Percentiles rank a stretch among this genome's conserved stretches.
These are phyloP conservation scores for Clonostachys chloroleuca DNA, from an alignment of 2,329 filamentous ascomycete genomes.

Conservation along the genomic window DNA sequence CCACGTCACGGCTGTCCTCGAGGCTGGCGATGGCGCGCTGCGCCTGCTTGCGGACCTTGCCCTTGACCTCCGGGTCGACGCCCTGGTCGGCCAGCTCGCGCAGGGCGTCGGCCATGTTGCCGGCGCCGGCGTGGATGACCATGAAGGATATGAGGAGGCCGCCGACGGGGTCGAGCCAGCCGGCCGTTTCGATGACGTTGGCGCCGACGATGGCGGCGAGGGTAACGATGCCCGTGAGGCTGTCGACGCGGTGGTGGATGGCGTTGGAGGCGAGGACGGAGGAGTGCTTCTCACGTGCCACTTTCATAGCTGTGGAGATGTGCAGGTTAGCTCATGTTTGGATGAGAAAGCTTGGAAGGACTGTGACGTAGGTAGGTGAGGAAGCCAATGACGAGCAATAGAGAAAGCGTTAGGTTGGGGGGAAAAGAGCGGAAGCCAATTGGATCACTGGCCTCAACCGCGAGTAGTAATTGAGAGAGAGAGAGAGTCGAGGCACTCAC, in stretches of 20 bases:
- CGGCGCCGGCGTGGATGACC: conserved; percentile 85
- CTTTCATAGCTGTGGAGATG: conserved; percentile 72
- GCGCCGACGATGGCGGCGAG: conserved; percentile 84
- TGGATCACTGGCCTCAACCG: not conserved
- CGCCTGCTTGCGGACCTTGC: conserved; percentile 63
- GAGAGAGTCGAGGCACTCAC: conserved; percentile 50
- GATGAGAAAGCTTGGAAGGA: no score
- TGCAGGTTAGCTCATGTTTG: no score
- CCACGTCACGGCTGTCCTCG: conserved; percentile 51
- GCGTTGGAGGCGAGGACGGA: conserved; percentile 95
- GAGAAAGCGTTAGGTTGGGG: no score
- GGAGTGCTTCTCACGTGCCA: conserved; percentile 89
- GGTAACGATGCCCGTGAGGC: conserved; percentile 89
- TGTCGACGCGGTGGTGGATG: conserved; percentile 94
- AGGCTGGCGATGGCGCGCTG: conserved; percentile 53
- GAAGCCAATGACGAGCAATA: no score
- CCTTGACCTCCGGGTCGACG: conserved; percentile 80
- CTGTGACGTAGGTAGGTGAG: no score
- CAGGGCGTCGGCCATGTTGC: conserved; percentile 78
- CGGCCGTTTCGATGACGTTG: conserved; percentile 78
- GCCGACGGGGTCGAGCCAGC: conserved; percentile 92
- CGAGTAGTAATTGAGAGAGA: not conserved
- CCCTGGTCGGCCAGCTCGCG: conserved; percentile 88
- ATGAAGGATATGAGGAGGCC: conserved; percentile 89
- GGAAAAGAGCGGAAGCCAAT: no score